Conservation (phyloP, 257 asterid species). For the Primulina eburnea region DNA sequence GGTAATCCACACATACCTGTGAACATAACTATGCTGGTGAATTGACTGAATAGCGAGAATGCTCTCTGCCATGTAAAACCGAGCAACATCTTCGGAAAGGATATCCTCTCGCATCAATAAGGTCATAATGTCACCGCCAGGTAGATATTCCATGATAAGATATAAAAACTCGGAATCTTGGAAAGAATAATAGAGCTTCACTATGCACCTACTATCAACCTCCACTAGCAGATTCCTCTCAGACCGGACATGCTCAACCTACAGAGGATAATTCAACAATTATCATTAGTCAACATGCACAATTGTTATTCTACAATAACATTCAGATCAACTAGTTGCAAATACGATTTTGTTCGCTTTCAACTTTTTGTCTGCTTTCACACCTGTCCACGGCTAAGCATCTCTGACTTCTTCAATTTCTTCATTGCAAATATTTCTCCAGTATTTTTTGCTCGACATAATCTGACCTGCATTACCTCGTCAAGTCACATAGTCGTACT, state of each 20-base stretch:
- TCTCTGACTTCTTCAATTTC: constrained; percentile 87
- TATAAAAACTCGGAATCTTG: constrained; percentile 91
- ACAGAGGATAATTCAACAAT: constrained; percentile 19
- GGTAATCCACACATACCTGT: constrained; percentile 44
- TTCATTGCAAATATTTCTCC: constrained; percentile 97
- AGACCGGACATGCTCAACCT: constrained; percentile 99
- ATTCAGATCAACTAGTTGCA: not conserved
- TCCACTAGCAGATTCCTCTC: constrained; percentile 98
- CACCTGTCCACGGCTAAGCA: constrained; percentile 99
- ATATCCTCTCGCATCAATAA: constrained; percentile 87
- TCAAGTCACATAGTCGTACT: constrained; percentile 23
- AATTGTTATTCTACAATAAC: not conserved
- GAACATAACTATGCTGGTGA: constrained; percentile 91
- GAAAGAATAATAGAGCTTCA: constrained; percentile 87
- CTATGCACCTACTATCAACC: constrained; percentile 97
- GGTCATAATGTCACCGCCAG: constrained; percentile 99
- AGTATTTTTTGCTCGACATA: constrained; percentile 79
- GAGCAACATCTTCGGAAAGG: constrained; percentile 86
- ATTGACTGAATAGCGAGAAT: constrained; percentile 88
- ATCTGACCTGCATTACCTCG: constrained; percentile 66
- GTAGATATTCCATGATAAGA: constrained; percentile 96
- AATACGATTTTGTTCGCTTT: not conserved
- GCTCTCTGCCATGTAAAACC: constrained; percentile 91
- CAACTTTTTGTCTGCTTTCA: constrained; percentile 12
- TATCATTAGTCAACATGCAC: not conserved